Base-by-base conservation (phyloP, 108 stramenopile genomes). In the Skeletonema grethae region DNA sequence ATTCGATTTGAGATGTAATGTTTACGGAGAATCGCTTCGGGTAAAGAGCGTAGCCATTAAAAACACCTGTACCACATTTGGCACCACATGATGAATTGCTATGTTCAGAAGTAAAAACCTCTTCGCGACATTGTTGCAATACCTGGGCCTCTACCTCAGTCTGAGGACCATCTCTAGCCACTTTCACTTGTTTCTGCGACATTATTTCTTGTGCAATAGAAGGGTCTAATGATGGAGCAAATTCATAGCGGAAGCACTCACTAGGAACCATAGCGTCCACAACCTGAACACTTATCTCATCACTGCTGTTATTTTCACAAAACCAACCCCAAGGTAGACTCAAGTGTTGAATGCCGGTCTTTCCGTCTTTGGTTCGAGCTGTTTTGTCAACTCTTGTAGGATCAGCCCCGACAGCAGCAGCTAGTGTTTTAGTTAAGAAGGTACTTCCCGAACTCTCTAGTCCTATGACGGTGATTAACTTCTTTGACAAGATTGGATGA, bases 11-110 rank as follows among this genome's bases (percentile, higher is more conserved):
- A 15, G 58, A 48, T 38, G 75, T 76, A 12, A 82, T 79, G 28
- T 85, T 85, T 48, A 85, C 69, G 45, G 69, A 80, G 69, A 79
- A 85, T 12, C 85, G 67, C 18, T 53, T 56, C 3, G 85, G 81
- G 68, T 82, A 79, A 10, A 71, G 24, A 7, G 65, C 59, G 28
- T 45, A 75, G 10, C 72, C 81, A 57, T 64, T 46, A 15, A 55
- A 64, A 7, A 5, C 12, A 0, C 63, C 69, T 2, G 16, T 30
- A 3, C 76, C 76, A 57, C 76, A 77, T 30, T 77, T 77, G 2
- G 76, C 76, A 15, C 76, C 76, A 41, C 76, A 77, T 22, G 63
- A 59, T 62, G 38, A 70, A 15, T 25, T 32, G 18, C 28, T 75
- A 2, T 50, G 13, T 61, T 68, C 63, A 9, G 66, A 18, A 63